These are phyloP conservation scores for Aspergillus bombycis DNA, from an alignment of 2,329 filamentous ascomycete genomes.

Conservation along the genomic window DNA sequence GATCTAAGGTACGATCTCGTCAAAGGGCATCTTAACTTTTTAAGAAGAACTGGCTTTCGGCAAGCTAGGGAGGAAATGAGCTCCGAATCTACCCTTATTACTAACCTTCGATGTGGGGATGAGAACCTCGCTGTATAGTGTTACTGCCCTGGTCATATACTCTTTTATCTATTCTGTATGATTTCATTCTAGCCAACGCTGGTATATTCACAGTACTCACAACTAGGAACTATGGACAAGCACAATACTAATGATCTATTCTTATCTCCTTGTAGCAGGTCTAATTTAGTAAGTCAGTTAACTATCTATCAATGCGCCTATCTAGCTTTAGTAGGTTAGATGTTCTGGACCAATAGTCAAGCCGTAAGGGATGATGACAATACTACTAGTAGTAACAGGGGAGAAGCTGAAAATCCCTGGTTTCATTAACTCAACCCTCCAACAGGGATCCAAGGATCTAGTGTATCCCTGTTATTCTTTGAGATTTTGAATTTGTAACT, in stretches of 20 bases:
- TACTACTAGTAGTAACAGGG: too few species aligned
- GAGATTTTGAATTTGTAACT: not conserved
- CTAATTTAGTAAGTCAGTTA: not conserved
- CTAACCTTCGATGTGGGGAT: not conserved
- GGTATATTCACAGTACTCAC: not conserved
- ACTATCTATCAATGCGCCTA: not conserved
- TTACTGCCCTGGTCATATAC: not conserved
- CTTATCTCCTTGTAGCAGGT: not conserved
- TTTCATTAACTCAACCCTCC: not conserved
- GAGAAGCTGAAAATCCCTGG: conserved; percentile 16
- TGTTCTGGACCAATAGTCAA: conserved; percentile 13
- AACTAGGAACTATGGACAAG: not conserved
- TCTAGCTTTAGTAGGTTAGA: not conserved
- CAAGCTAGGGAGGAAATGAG: not conserved
- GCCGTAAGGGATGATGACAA: conserved; percentile 14
- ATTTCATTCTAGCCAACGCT: not conserved
- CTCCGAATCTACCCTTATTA: not conserved
- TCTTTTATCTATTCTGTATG: not conserved
- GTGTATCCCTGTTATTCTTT: not conserved
- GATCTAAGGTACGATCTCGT: not conserved
- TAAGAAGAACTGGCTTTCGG: not conserved
- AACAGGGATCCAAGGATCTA: not conserved
- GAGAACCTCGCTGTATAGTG: not conserved
- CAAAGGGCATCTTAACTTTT: not conserved
- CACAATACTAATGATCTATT: not conserved